phyloP scores from a whole-genome alignment of 331 rosid species.

The Phaseolus coccineus region DNA sequence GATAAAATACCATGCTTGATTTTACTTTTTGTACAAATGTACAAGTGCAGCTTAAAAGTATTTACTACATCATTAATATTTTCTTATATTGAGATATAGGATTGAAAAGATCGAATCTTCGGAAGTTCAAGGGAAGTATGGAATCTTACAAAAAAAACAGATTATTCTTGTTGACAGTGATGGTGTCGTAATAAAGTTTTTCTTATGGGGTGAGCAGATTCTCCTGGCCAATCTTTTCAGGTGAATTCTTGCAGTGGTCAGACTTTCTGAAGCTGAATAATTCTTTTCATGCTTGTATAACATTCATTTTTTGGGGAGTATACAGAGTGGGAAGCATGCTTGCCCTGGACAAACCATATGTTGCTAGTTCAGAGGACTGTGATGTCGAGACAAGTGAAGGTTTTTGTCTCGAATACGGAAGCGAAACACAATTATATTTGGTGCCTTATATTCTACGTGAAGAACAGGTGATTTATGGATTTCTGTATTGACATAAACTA shows the following conservation, averaged over 20 bases:
- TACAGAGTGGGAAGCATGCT: conserved; percentile 88
- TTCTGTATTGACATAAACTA: conserved; percentile 27
- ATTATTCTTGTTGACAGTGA: conserved; percentile 81
- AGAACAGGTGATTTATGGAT: conserved; percentile 73
- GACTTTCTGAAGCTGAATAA: conserved; percentile 23
- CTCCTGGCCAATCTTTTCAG: conserved; percentile 84
- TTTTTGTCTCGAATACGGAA: conserved; percentile 87
- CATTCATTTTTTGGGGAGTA: conserved; percentile 29
- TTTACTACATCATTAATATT: conserved; percentile 10
- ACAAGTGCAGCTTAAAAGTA: conserved; percentile 19
- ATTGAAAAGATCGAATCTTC: conserved; percentile 74
- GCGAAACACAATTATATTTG: conserved; percentile 86
- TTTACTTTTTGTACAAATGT: conserved; percentile 26
- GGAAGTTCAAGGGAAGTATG: conserved; percentile 65
- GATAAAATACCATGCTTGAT: conserved; percentile 8
- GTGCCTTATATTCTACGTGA: conserved; percentile 87
- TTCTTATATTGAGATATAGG: conserved; percentile 51
- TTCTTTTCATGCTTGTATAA: conserved; percentile 12
- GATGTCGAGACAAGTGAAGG: conserved; percentile 56
- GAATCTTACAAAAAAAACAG: conserved; percentile 62
- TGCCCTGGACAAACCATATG: conserved; percentile 84
- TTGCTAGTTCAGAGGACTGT: conserved; percentile 63
- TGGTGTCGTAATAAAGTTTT: conserved; percentile 63
- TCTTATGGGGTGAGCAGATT: conserved; percentile 91
- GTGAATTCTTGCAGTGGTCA: conserved; percentile 53